Evolutionary conservation across 371 early-diverging fungal genomes (phyloP).

Genomic region (Mucor mucedo): DNA sequence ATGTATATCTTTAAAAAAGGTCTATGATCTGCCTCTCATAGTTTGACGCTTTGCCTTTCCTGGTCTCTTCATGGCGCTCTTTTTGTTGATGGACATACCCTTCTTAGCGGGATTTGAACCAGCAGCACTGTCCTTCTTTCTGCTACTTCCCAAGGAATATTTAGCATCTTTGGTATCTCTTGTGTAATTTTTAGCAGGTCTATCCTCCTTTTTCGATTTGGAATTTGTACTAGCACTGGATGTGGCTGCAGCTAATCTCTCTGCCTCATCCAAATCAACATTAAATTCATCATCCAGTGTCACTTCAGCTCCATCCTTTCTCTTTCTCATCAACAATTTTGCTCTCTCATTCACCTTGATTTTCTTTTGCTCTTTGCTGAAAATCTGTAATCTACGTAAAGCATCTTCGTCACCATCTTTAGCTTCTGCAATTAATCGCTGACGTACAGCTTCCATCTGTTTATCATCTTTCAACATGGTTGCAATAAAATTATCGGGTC

Average conservation of each 20-base stretch:
- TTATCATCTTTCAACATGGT: constrained; percentile 97
- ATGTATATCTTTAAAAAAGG: too few species aligned
- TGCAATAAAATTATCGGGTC: constrained; percentile 95
- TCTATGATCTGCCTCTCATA: constrained; percentile 20
- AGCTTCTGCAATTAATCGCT: constrained; percentile 27
- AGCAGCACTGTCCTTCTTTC: constrained; percentile 8
- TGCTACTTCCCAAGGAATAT: constrained; percentile 28
- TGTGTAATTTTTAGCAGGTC: constrained; percentile 24
- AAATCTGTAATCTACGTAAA: constrained; percentile 27
- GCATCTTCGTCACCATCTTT: constrained; percentile 36
- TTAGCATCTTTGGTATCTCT: constrained; percentile 27
- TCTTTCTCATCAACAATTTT: constrained; percentile 30
- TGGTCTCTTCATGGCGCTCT: constrained; percentile 33
- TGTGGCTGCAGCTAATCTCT: constrained; percentile 29
- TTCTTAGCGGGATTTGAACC: constrained; percentile 30
- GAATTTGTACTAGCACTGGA: constrained; percentile 8
- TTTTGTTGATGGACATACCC: constrained; percentile 34
- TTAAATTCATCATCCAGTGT: constrained; percentile 34
- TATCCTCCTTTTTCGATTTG: constrained; percentile 12
- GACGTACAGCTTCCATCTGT: constrained; percentile 82
- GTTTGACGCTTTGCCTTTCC: constrained; percentile 44
- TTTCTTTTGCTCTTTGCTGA: constrained; percentile 33
- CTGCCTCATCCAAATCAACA: constrained; percentile 34
- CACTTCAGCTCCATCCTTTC: constrained; percentile 31
- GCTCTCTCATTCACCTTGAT: constrained; percentile 23